phyloP scores from a whole-genome alignment of 139 green algal species.

The Astrephomene gubernaculifera region DNA sequence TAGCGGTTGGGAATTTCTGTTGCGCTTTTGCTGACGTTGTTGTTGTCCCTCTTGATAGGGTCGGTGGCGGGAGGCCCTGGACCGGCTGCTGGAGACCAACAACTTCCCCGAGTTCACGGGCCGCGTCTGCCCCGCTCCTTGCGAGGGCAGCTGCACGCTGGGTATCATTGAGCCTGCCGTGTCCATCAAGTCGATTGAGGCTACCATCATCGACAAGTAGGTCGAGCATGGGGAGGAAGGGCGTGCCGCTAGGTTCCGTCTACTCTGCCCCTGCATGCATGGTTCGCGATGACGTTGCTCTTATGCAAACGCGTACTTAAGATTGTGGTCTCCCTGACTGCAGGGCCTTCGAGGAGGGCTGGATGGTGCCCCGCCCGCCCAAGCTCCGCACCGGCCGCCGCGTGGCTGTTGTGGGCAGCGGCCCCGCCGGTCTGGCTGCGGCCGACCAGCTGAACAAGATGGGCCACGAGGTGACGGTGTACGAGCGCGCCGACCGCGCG shows the following conservation, averaged over 20 bases:
- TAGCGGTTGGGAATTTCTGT: too few species aligned
- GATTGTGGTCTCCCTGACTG: too few species aligned
- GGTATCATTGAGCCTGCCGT: slow-evolving; percentile 98
- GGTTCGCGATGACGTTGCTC: too few species aligned
- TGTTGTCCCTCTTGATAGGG: slow-evolving; percentile 50
- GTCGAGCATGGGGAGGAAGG: too few species aligned
- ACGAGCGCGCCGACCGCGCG: slow-evolving; percentile 92
- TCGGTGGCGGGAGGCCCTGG: slow-evolving; percentile 90
- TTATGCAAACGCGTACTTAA: too few species aligned
- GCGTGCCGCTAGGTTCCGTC: too few species aligned
- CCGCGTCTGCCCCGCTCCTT: slow-evolving; percentile 94
- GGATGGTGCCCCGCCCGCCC: slow-evolving; percentile 92
- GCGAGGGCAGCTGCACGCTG: slow-evolving; percentile 95
- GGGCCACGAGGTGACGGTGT: slow-evolving; percentile 92
- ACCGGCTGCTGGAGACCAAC: slow-evolving; percentile 97
- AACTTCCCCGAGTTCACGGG: slow-evolving; percentile 99
- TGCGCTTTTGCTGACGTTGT: too few species aligned
- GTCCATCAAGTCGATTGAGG: slow-evolving; percentile 97
- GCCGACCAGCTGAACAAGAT: slow-evolving; percentile 99
- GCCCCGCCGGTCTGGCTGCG: slow-evolving; percentile 92
- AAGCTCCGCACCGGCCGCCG: slow-evolving; percentile 79
- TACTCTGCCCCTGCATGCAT: too few species aligned
- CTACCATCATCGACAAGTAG: slow-evolving; percentile 93
- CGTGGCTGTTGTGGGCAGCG: slow-evolving; percentile 92
- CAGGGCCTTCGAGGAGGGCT: slow-evolving; percentile 92